Conservation (phyloP, 129 eudicot genomes). For the Artemisia tridentata region DNA sequence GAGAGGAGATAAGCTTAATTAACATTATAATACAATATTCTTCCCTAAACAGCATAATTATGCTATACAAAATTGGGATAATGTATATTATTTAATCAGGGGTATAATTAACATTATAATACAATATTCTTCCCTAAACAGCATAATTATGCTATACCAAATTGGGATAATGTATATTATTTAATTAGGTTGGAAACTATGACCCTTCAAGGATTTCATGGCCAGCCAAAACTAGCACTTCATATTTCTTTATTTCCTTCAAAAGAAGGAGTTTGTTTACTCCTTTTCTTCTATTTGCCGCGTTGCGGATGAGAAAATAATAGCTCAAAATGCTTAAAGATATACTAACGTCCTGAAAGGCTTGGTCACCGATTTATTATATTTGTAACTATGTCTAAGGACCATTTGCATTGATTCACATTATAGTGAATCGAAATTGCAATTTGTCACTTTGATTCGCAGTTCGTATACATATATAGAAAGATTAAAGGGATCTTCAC, state of each 20-base stretch:
- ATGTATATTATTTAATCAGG: not conserved
- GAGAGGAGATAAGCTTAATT: slow-evolving; percentile 5
- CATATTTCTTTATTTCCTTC: not conserved
- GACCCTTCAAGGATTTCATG: slow-evolving; percentile 2
- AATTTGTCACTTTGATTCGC: no score
- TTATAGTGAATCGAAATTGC: no score
- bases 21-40: not conserved
- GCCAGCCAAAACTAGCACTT: not conserved
- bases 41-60: not conserved
- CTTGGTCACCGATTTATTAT: no score
- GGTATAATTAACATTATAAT: not conserved
- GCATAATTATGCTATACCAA: not conserved
- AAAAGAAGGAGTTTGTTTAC: not conserved
- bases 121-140: not conserved
- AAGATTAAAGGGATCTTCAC: no score
- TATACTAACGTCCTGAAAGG: no score
- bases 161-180: slow-evolving; percentile 2
- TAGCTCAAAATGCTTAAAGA: not conserved
- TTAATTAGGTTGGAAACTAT: not conserved
- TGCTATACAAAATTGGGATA: not conserved
- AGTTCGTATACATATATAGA: no score
- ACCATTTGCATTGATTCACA: no score
- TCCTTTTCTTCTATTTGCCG: not conserved
- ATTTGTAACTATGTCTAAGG: no score
- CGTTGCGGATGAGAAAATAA: not conserved